Evolutionary conservation across 2,329 filamentous ascomycete species (phyloP), one percentile per base, ranked within the genome.

Genomic region (Berkeleyomyces basicola): DNA sequence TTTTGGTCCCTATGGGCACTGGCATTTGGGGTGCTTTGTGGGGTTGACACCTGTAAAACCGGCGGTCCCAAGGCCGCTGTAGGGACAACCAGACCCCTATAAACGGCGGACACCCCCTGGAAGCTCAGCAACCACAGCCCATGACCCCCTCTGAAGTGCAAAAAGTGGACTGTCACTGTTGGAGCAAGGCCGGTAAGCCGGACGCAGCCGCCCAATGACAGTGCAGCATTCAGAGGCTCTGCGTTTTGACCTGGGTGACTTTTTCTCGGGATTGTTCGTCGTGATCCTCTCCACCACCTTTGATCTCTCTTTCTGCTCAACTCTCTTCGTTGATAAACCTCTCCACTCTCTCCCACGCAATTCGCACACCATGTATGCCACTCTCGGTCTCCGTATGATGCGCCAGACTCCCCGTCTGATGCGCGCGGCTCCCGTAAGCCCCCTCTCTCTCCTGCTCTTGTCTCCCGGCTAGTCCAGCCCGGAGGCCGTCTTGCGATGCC

Each of bases 341-440:
- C 33, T 61, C 31, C 58, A 44, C 36, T 61, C 53, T 62, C 43
- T 59, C 53, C 42, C 44, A 57, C 49, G 61, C 59, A 58, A 47
- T 55, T 62, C 31, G 64, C 63, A 64, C 77, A 80, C 74, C 65
- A 87, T 88, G 85, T 82, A 80, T 73, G 77, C 84, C 71, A 83
- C 85, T 71, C 78, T 79, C 70, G 76, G 80, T 72, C 75, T 89
- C 71, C 79, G 81, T 71, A 85, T 86, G 81, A 81, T 84, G 74
- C 82, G 79, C 74, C 82, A 82, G 68, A 83, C 83, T 68, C 75
- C 76, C 74, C 81, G 82, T 76, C 80, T 85, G 81, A 81, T 86
- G 80, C 77, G 78, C 73, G 83, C 87, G 68, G 75, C 88, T 71
- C 88, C 88, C 70, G 89, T 92, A 78, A 78, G 85, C 78, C 68